Percentiles rank a stretch among this genome's conserved stretches.
Evolutionary conservation across 257 asterid species (phyloP).

Genomic region (Ophiorrhiza pumila): DNA sequence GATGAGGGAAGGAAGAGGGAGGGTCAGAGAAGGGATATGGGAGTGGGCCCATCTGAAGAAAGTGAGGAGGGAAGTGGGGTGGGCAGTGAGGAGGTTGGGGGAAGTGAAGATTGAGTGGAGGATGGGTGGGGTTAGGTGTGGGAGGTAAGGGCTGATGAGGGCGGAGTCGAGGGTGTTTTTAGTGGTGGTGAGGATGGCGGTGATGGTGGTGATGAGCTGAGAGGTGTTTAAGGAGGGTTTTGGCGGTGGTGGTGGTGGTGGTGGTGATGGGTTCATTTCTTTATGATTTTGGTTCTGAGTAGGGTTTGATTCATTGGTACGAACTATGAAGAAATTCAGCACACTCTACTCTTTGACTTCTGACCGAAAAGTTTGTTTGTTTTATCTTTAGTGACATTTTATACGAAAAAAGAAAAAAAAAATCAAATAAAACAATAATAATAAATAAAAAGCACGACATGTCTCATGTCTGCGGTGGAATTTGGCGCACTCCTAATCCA

Average conservation of each 20-base stretch:
- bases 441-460: no score
- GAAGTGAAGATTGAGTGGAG: slow-evolving; percentile 65
- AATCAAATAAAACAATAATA: no score
- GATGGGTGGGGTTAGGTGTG: slow-evolving; percentile 51
- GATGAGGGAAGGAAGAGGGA: slow-evolving; percentile 59
- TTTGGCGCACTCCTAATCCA: neutral
- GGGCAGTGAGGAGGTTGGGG: slow-evolving; percentile 48
- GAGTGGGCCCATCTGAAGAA: slow-evolving; percentile 51
- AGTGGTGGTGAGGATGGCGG: slow-evolving; percentile 35
- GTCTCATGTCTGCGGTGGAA: neutral
- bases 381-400: no score
- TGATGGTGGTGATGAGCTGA: slow-evolving; percentile 46
- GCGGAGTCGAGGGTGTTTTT: slow-evolving; percentile 18
- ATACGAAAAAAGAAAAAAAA: no score
- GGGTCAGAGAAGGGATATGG: slow-evolving; percentile 28
- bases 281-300: neutral
- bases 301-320: slow-evolving; percentile 15
- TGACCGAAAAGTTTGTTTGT: no score
- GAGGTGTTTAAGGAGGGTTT: slow-evolving; percentile 36
- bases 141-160: slow-evolving; percentile 48
- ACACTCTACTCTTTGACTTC: neutral
- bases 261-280: slow-evolving; percentile 23
- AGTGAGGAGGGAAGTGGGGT: slow-evolving; percentile 50
- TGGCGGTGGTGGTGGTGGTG: slow-evolving; percentile 30
- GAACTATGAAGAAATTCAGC: no score